These are phyloP conservation scores for Triticum monococcum DNA, from an alignment of 176 grass and related monocot species.

Conservation along the genomic window DNA sequence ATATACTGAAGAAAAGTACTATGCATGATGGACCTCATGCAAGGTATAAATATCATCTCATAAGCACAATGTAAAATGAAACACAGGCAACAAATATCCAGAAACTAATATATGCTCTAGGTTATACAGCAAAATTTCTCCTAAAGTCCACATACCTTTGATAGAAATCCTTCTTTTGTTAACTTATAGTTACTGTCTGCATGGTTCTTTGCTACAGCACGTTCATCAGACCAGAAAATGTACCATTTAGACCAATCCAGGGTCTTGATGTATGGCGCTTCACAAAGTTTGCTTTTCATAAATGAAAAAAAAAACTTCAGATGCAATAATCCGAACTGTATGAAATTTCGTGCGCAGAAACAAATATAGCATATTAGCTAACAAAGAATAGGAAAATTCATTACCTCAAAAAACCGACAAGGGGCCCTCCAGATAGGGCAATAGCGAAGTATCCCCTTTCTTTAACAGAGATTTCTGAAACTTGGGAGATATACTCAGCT, in stretches of 20 bases:
- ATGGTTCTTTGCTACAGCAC: conserved; percentile 93
- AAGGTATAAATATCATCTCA: conserved; percentile 31
- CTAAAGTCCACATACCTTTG: conserved; percentile 62
- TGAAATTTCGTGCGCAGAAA: neutral
- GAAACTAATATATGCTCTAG: neutral
- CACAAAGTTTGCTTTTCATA: conserved; percentile 83
- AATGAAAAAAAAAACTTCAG: conserved; percentile 22
- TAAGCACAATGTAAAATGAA: conserved; percentile 25
- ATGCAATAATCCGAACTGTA: neutral
- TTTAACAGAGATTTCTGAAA: conserved; percentile 95
- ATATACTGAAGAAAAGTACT: neutral
- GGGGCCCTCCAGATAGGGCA: conserved; percentile 74
- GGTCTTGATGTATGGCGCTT: conserved; percentile 87
- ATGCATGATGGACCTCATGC: conserved; percentile 1
- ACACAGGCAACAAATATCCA: neutral
- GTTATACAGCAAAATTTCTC: neutral
- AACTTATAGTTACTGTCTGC: conserved; percentile 92
- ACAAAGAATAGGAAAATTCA: conserved; percentile 13
- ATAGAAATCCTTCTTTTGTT: conserved; percentile 85
- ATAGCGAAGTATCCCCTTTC: conserved; percentile 94
- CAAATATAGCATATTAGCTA: conserved; percentile 2
- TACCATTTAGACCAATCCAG: conserved; percentile 99
- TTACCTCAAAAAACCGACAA: conserved; percentile 80
- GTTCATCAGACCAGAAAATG: conserved; percentile 92
- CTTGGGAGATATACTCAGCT: conserved; percentile 82